Base-by-base conservation (phyloP, 805 yeast species). In the Candida ponderosae region DNA sequence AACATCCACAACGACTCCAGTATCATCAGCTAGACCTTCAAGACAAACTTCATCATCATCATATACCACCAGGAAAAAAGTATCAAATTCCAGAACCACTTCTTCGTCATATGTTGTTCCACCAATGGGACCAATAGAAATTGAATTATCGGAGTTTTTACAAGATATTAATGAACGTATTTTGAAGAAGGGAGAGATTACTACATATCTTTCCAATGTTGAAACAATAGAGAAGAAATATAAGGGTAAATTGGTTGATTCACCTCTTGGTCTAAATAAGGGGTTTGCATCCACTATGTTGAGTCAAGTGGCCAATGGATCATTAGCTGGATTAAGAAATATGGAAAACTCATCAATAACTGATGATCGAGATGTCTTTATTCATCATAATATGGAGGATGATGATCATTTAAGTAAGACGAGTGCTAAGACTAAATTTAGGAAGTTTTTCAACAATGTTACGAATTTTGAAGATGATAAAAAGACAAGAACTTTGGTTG, bases 91-190 rank as follows among this genome's bases (percentile, higher is more conserved):
- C 47, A 8, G 16, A 6, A 39, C 40, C 14, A 45, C 29, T 14
- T 17, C 29, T 38, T 9, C 20, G 14, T 34, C 18, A 8, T 24
- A 34, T 14, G 63, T 66, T 15, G 59, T 70, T 0, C 61, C 73
- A 0, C 72, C 79, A 8, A 54, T 73, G 57, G 64, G 73, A 2
- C 63, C 72, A 14, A 47, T 76, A 7, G 88, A 81, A 50, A 53
- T 68, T 30, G 73, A 76, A 15, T 81, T 86, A 82, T 64, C 65
- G 6, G 62, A 65, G 29, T 77, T 62, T 47, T 57, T 82, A 43
- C 60, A 56, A 18, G 74, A 71, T 48, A 57, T 66, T 1, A 77
- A 78, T 35, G 93, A 82, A 49, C 63, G 87, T 39, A 68, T 81
- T 1, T 39, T 79, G 34, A 74, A 68, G 42, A 69, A 68, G 23